Evolutionary conservation across 495 filamentous ascomycete genomes (phyloP), one percentile per base, ranked within the genome.

Genomic region (Hypoxylon fuscum): DNA sequence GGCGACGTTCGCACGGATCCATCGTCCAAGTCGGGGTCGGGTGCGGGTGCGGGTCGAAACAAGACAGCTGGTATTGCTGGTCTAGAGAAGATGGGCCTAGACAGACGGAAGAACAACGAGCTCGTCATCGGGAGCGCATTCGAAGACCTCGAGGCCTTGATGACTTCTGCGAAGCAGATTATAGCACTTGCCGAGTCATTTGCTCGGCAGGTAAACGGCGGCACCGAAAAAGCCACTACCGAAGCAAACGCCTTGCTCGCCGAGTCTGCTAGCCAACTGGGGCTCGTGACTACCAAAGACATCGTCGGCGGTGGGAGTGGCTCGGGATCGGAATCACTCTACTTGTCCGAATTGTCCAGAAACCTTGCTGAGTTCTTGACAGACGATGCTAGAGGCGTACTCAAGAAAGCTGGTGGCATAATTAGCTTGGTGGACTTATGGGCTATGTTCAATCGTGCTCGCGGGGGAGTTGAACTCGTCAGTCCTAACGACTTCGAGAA

Each of bases 91-190:
- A 86, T 90, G 65, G 89, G 91, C 4, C 77, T 91, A 8, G 90
- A 95, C 68, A 83, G 90, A 55, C 86, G 92, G 31, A 92, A 87
- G 74, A 96, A 96, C 72, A 98, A 97, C 66, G 91, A 97, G 69
- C 69, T 92, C 5, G 89, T 97, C 22, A 96, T 98, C 47, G 93
- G 94, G 34, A 91, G 86, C 68, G 93, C 96, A 1, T 98, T 98
- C 68, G 95, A 98, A 68, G 95, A 99, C 72, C 83, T 99, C 11
- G 93, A 97, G 69, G 93, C 96, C 1, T 83, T 99, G 38, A 98
- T 97, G 93, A 90, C 92, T 3, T 96, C 92, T 8, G 95, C 96
- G 6, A 97, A 97, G 70, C 90, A 98, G 66, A 90, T 99, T 42
- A 87, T 98, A 18, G 92, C 92, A 4, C 87, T 98, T 23, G 95